A percentile compares a stretch with the other conserved stretches of the same genome.
Conservation (phyloP, 495 filamentous ascomycete genomes). For the Penicillium ochrochloron region DNA sequence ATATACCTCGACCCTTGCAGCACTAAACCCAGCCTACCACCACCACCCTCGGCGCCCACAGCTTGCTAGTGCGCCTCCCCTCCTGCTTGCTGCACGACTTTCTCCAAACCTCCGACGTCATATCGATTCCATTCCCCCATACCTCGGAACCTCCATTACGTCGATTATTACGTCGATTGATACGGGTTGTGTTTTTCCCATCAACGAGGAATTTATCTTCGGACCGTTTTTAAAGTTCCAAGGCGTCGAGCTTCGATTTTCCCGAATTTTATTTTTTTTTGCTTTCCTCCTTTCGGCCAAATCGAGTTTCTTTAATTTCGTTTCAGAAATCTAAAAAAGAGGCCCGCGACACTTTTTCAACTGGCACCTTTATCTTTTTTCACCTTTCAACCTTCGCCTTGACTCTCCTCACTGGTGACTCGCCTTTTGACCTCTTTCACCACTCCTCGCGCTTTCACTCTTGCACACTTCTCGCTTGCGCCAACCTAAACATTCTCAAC, state of each 20-base stretch:
- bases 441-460: background rate
- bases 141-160: too few species aligned
- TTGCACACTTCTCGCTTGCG: background rate
- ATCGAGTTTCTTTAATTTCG: slow-evolving; percentile 17
- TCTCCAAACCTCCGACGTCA: slow-evolving; percentile 20
- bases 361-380: too few species aligned
- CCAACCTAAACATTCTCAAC: background rate
- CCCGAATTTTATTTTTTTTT: background rate
- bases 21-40: slow-evolving; percentile 4
- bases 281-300: slow-evolving; percentile 14
- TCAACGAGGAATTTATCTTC: slow-evolving; percentile 1
- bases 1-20: slow-evolving; percentile 6
- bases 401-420: background rate
- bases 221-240: slow-evolving; percentile 18
- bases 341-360: background rate
- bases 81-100: slow-evolving; percentile 3
- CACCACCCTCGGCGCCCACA: background rate
- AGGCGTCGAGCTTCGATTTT: slow-evolving; percentile 18
- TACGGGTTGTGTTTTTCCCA: background rate
- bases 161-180: slow-evolving; percentile 3
- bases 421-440: slow-evolving; percentile 2
- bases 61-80: slow-evolving; percentile 8
- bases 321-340: slow-evolving; percentile 12
- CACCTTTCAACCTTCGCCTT: background rate
- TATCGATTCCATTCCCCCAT: background rate